These are phyloP conservation scores for Coemansia umbellata DNA, from an alignment of 192 early-diverging fungal genomes.

Conservation along the genomic window DNA sequence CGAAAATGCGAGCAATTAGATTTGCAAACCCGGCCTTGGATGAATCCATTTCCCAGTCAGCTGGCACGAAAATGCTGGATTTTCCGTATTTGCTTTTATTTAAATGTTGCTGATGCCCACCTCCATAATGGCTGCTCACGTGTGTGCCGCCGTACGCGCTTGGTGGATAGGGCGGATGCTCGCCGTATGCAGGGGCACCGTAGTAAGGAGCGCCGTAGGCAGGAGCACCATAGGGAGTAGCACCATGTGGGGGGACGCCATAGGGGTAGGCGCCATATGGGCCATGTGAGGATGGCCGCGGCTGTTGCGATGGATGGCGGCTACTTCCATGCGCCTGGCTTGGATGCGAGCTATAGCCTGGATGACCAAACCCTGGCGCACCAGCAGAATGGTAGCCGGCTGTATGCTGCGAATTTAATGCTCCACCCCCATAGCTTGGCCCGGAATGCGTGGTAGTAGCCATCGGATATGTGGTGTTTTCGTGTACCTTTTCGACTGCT, in stretches of 20 bases:
- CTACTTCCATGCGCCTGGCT: too few relatives aligned
- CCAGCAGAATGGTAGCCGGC: not conserved
- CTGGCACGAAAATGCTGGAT: conserved; percentile 39
- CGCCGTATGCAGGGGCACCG: not conserved
- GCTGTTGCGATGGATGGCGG: not conserved
- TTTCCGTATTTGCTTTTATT: conserved; percentile 8
- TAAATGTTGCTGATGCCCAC: not conserved
- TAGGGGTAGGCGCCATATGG: not conserved
- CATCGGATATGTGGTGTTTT: not conserved
- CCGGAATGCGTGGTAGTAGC: not conserved
- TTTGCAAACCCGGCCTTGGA: conserved; percentile 18
- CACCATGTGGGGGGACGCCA: not conserved
- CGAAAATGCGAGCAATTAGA: conserved; percentile 20
- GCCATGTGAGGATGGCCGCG: not conserved
- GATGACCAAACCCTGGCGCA: too few relatives aligned
- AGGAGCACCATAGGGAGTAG: not conserved
- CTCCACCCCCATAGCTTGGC: not conserved
- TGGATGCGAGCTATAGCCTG: too few relatives aligned
- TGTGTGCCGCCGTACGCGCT: not conserved
- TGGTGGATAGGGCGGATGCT: not conserved
- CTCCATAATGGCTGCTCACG: not conserved
- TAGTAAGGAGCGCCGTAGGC: not conserved
- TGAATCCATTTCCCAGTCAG: conserved; percentile 26
- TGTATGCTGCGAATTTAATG: not conserved
- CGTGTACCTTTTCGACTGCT: not conserved